phyloP scores from a whole-genome alignment of 352 stramenopile genomes.

The Peronospora destructor region DNA sequence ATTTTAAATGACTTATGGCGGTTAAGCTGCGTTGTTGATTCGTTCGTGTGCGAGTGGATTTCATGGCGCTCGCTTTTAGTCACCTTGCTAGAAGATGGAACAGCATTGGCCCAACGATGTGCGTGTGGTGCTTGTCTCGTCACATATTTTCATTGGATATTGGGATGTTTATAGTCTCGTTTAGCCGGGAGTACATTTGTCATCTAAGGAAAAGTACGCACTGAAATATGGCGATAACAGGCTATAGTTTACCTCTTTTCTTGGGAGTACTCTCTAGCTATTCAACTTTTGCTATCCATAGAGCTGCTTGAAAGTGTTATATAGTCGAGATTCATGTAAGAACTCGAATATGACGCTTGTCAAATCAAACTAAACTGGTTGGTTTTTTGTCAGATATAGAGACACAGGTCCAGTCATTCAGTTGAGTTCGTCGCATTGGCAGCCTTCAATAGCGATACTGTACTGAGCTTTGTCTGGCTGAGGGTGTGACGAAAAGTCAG shows the following conservation, averaged over 20 bases:
- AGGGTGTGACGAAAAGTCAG: neutral
- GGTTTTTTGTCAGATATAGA: too few relatives aligned
- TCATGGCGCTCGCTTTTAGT: conserved; percentile 8
- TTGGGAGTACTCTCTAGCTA: too few relatives aligned
- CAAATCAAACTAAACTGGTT: too few relatives aligned
- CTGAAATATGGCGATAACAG: conserved; percentile 8
- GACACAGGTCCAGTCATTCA: too few relatives aligned
- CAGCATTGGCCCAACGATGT: conserved; percentile 21
- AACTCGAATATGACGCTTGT: too few relatives aligned
- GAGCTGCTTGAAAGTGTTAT: too few relatives aligned
- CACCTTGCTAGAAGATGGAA: conserved; percentile 15
- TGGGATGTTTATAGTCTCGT: conserved; percentile 8
- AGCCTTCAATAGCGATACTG: too few relatives aligned
- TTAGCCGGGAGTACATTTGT: conserved; percentile 5
- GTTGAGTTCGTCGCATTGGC: too few relatives aligned
- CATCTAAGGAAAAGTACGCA: conserved; percentile 14
- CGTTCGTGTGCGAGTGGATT: conserved; percentile 11
- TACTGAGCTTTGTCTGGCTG: too few relatives aligned
- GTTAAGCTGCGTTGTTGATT: conserved; percentile 15
- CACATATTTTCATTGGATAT: conserved; percentile 5
- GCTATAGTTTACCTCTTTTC: too few relatives aligned
- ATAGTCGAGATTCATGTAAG: too few relatives aligned
- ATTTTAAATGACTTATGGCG: conserved; percentile 37
- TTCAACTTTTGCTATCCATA: too few relatives aligned
- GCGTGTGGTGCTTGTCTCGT: conserved; percentile 14